Conservation (phyloP, 2,329 filamentous ascomycete genomes). For the Cadophora malorum region DNA sequence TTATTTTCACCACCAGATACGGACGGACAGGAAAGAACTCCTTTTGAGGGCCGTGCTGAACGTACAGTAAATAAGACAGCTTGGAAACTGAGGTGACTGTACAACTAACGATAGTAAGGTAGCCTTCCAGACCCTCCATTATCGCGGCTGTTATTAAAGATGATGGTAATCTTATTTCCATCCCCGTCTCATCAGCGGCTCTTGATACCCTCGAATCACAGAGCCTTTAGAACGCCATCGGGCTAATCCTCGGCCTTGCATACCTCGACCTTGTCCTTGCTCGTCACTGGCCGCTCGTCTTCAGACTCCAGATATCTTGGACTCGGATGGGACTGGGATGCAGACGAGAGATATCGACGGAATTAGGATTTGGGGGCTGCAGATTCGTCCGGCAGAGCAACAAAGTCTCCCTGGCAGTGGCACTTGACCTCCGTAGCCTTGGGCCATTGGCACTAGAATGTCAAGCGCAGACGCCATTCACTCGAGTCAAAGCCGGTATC, state of each 20-base stretch:
- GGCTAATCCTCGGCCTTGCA: slow-evolving; percentile 16
- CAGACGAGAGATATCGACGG: background rate
- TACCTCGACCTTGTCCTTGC: background rate
- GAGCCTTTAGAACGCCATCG: slow-evolving; percentile 8
- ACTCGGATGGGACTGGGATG: slow-evolving; percentile 3
- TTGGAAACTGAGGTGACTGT: too few species aligned
- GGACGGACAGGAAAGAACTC: background rate
- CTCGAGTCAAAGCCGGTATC: background rate
- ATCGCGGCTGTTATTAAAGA: slow-evolving; percentile 9
- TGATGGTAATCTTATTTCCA: background rate
- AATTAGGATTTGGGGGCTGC: slow-evolving; percentile 9
- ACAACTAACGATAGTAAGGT: too few species aligned
- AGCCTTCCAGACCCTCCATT: slow-evolving; percentile 1
- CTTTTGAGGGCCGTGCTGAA: background rate
- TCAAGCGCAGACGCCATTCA: background rate
- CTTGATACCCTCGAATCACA: background rate
- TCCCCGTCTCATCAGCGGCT: background rate
- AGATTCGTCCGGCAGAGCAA: slow-evolving; percentile 17
- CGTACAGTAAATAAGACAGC: background rate
- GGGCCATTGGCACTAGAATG: background rate
- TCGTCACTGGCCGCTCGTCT: slow-evolving; percentile 5
- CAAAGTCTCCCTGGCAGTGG: slow-evolving; percentile 7
- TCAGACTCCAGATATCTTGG: background rate
- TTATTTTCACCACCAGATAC: slow-evolving; percentile 33
- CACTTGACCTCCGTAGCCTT: background rate